Conservation (phyloP, 768 basidiomycete species). For the Termitomyces heimii region DNA sequence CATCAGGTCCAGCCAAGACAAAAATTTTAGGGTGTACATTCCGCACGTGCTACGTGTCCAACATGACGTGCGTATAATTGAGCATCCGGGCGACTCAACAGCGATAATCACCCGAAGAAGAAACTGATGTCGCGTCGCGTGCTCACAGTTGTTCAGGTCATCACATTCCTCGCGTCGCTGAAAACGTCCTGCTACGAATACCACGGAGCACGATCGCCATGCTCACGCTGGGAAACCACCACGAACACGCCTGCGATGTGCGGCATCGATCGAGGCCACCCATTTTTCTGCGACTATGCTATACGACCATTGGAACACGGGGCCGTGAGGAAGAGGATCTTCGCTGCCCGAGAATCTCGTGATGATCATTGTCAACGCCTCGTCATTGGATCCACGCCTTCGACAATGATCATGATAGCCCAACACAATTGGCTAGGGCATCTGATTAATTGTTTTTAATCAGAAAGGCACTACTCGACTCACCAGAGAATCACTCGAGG, state of each 20-base stretch:
- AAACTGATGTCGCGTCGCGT: background rate
- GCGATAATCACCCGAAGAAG: background rate
- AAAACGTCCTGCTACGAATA: background rate
- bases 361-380: constrained; percentile 1
- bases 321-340: constrained; percentile 2
- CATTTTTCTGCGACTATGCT: background rate
- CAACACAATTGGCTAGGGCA: background rate
- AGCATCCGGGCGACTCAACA: background rate
- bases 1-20: background rate
- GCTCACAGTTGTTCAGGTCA: too few species aligned
- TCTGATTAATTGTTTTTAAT: background rate
- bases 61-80: background rate
- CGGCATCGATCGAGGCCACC: background rate
- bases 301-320: background rate
- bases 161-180: background rate
- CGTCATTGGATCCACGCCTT: constrained; percentile 9
- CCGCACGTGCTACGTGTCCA: background rate
- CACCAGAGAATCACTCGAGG: background rate
- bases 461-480: background rate
- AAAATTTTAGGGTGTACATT: too few species aligned
- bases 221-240: background rate
- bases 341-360: constrained; percentile 5
- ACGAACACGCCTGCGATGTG: background rate
- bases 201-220: background rate
- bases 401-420: background rate